Evolutionary conservation across 1,139 yeast species (phyloP).

Genomic region (Yamadazyma spencermartinsiae): DNA sequence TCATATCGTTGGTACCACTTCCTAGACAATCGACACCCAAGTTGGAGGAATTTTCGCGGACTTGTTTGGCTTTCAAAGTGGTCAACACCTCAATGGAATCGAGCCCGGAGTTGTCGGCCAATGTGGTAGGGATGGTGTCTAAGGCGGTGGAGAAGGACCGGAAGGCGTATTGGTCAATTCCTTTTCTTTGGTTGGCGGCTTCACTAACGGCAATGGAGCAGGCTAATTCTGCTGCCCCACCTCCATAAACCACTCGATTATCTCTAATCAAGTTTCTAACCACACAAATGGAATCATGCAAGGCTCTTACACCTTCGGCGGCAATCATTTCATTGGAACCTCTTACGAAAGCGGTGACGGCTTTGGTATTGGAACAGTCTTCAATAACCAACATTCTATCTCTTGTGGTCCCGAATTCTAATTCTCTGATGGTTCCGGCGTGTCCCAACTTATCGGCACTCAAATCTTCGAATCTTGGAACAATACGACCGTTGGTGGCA

Average conservation of each 20-base stretch:
- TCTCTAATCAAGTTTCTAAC: conserved; percentile 94
- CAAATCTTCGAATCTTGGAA: conserved; percentile 94
- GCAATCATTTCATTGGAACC: conserved; percentile 98
- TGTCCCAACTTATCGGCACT: conserved; percentile 77
- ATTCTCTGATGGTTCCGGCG: conserved; percentile 83
- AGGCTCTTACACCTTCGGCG: conserved; percentile 94
- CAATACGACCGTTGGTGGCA: conserved; percentile 96
- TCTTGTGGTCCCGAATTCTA: conserved; percentile 94
- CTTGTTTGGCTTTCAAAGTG: conserved; percentile 79
- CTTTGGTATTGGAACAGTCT: conserved; percentile 83
- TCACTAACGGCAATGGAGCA: conserved; percentile 90
- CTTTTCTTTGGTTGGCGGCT: conserved; percentile 90
- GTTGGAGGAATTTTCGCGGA: conserved; percentile 64
- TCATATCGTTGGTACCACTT: conserved; percentile 86
- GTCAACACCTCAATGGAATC: conserved; percentile 92
- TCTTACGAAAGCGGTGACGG: conserved; percentile 90
- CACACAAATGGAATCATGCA: conserved; percentile 95
- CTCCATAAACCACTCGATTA: conserved; percentile 94
- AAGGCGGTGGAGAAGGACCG: conserved; percentile 91
- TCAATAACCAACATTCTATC: conserved; percentile 96
- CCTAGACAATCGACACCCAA: conserved; percentile 96
- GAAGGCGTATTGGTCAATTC: conserved; percentile 97
- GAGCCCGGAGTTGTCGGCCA: conserved; percentile 95
- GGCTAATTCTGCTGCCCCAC: conserved; percentile 96
- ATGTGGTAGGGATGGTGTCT: conserved; percentile 89